Conservation (phyloP, 768 basidiomycete species). For the Podaxis mareebaensis region DNA sequence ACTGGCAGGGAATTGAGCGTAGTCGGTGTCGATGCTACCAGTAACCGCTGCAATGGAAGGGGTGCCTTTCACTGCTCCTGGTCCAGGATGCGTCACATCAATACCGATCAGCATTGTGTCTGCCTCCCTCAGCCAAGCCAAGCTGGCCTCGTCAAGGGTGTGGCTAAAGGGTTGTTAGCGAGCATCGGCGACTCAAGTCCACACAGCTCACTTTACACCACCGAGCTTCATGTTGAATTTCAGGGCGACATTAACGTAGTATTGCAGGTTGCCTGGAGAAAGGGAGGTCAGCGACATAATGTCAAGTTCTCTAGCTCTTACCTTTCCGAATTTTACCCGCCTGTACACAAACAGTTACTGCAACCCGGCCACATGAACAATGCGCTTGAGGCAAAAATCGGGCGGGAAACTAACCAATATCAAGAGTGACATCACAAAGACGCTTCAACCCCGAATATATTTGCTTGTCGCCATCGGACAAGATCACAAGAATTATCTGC, state of each 20-base stretch:
- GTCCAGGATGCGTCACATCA: conserved; percentile 81
- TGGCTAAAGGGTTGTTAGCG: conserved; percentile 33
- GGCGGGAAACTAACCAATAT: conserved; percentile 44
- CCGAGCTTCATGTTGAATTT: conserved; percentile 86
- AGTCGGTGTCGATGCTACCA: conserved; percentile 64
- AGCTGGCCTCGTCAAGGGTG: conserved; percentile 45
- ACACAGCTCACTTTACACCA: conserved; percentile 63
- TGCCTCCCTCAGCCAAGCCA: conserved; percentile 57
- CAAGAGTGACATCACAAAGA: conserved; percentile 65
- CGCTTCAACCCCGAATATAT: conserved; percentile 79
- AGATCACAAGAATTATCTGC: conserved; percentile 60
- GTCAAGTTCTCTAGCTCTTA: conserved; percentile 27
- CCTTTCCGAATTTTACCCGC: conserved; percentile 65
- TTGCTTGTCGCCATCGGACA: conserved; percentile 71
- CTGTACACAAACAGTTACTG: conserved; percentile 76
- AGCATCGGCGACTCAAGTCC: conserved; percentile 2
- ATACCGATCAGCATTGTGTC: conserved; percentile 85
- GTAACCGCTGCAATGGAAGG: conserved; percentile 89
- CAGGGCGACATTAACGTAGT: conserved; percentile 80
- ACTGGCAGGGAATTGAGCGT: conserved; percentile 74
- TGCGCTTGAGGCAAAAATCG: neutral
- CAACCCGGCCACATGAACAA: neutral
- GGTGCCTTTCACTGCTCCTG: conserved; percentile 69
- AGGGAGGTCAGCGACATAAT: conserved; percentile 22
- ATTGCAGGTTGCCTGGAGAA: conserved; percentile 55